These are phyloP conservation scores for Alternaria novae-zelandiae DNA, from an alignment of 2,329 filamentous ascomycete genomes.

Conservation along the genomic window DNA sequence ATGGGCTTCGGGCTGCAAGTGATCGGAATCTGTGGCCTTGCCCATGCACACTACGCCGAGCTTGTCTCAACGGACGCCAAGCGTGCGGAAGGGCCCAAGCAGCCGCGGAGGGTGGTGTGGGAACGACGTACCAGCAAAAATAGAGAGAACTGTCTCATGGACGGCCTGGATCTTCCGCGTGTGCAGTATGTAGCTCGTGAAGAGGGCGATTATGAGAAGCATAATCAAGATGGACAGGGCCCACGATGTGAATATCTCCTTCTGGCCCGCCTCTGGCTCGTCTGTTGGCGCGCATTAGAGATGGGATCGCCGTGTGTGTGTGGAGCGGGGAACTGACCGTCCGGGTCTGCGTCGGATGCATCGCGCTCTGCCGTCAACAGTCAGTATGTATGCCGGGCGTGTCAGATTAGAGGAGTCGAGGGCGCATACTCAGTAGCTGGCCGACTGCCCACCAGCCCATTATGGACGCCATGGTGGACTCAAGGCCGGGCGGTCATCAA, in stretches of 20 bases:
- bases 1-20: slow-evolving; percentile 11
- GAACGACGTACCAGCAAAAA: slow-evolving; percentile 77
- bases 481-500: slow-evolving; percentile 35
- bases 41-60: slow-evolving; percentile 15
- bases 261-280: slow-evolving; percentile 80
- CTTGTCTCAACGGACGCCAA: slow-evolving; percentile 12
- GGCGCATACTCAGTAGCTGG: slow-evolving; percentile 49
- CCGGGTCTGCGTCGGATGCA: slow-evolving; percentile 55
- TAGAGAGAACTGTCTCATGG: slow-evolving; percentile 97
- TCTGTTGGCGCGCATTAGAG: slow-evolving; percentile 56
- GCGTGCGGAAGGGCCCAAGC: not conserved
- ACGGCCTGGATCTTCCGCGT: slow-evolving; percentile 97
- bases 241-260: slow-evolving; percentile 96
- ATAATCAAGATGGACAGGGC: slow-evolving; percentile 95
- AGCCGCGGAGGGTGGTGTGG: not conserved
- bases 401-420: not conserved
- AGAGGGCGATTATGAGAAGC: slow-evolving; percentile 91
- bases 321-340: slow-evolving; percentile 44
- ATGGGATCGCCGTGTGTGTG: slow-evolving; percentile 16
- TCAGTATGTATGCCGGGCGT: slow-evolving; percentile 4
- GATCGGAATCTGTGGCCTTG: slow-evolving; percentile 4
- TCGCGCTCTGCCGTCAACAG: slow-evolving; percentile 48
- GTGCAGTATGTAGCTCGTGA: slow-evolving; percentile 96
- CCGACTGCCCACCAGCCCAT: slow-evolving; percentile 46
- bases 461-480: slow-evolving; percentile 48